phyloP scores from a whole-genome alignment of 768 basidiomycete genomes.

The Boletus insuetus region DNA sequence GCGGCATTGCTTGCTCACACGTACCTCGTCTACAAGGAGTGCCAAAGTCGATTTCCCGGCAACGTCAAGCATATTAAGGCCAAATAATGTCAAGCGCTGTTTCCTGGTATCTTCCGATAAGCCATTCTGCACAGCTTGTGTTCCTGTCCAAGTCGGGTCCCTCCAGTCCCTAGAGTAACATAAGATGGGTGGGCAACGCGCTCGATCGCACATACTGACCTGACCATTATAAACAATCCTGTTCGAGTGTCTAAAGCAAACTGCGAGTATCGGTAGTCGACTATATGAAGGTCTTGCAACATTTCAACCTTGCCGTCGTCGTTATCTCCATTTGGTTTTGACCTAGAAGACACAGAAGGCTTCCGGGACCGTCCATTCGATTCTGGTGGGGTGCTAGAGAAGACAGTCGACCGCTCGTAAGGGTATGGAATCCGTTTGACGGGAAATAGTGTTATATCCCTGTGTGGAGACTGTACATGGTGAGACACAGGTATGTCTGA shows the following conservation, averaged over 20 bases:
- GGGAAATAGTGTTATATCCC: slow-evolving; percentile 76
- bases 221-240: slow-evolving; percentile 78
- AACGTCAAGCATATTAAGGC: slow-evolving; percentile 84
- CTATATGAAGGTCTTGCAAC: slow-evolving; percentile 55
- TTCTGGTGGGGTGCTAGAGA: slow-evolving; percentile 43
- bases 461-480: slow-evolving; percentile 67
- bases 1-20: slow-evolving; percentile 8
- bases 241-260: slow-evolving; percentile 84
- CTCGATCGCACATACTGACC: slow-evolving; percentile 42
- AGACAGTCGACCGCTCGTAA: slow-evolving; percentile 77
- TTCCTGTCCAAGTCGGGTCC: slow-evolving; percentile 68
- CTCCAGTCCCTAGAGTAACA: slow-evolving; percentile 74
- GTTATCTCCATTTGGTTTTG: slow-evolving; percentile 33
- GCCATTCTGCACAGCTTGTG: slow-evolving; percentile 63
- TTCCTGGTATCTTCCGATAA: slow-evolving; percentile 49
- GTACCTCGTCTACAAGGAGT: slow-evolving; percentile 87
- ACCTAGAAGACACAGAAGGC: slow-evolving; percentile 22
- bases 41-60: slow-evolving; percentile 77
- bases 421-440: slow-evolving; percentile 68
- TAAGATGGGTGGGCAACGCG: slow-evolving; percentile 1
- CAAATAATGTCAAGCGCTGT: slow-evolving; percentile 77
- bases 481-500: slow-evolving; percentile 21
- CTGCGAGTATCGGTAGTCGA: slow-evolving; percentile 91
- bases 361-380: slow-evolving; percentile 26
- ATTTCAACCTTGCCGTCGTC: slow-evolving; percentile 32